Percentiles rank a stretch among this genome's conserved stretches.
phyloP scores from a whole-genome alignment of 176 grass and related monocot genomes.

The Themeda triandra region DNA sequence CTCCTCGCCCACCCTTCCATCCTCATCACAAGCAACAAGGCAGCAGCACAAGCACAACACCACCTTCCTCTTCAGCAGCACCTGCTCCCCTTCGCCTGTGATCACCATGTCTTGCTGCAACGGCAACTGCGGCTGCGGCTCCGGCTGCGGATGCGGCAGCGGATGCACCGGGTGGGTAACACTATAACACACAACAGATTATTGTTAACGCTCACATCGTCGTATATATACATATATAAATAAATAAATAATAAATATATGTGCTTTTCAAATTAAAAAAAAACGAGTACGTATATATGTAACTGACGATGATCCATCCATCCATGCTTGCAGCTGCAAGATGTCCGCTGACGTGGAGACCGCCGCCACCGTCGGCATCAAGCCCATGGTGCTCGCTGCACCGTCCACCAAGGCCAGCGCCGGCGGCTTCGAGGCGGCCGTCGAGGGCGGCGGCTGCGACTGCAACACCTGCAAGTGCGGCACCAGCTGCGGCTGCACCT shows the following conservation, averaged over 20 bases:
- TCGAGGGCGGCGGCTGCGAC: slow-evolving; percentile 54
- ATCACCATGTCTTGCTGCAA: slow-evolving; percentile 73
- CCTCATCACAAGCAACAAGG: slow-evolving; percentile 27
- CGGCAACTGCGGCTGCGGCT: slow-evolving; percentile 82
- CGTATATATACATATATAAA: too few relatives aligned
- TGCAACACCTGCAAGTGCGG: slow-evolving; percentile 77
- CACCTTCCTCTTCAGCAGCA: background rate
- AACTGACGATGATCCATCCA: too few relatives aligned
- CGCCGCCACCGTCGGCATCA: slow-evolving; percentile 29
- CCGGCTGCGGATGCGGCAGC: slow-evolving; percentile 61
- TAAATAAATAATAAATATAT: too few relatives aligned
- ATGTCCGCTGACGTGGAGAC: slow-evolving; percentile 70
- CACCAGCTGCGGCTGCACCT: slow-evolving; percentile 62
- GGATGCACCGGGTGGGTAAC: slow-evolving; percentile 44
- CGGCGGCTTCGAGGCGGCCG: slow-evolving; percentile 43
- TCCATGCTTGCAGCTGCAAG: slow-evolving; percentile 38
- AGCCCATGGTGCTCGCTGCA: slow-evolving; percentile 37
- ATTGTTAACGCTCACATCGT: too few relatives aligned
- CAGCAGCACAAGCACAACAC: background rate
- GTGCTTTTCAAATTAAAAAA: too few relatives aligned
- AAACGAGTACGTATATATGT: too few relatives aligned
- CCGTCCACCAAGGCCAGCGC: slow-evolving; percentile 46
- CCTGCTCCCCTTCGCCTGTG: background rate
- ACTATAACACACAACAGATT: too few relatives aligned
- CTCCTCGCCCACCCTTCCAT: background rate